These are phyloP conservation scores for Scenedesmus sp. DNA, from an alignment of 163 green algal species.

Conservation along the genomic window DNA sequence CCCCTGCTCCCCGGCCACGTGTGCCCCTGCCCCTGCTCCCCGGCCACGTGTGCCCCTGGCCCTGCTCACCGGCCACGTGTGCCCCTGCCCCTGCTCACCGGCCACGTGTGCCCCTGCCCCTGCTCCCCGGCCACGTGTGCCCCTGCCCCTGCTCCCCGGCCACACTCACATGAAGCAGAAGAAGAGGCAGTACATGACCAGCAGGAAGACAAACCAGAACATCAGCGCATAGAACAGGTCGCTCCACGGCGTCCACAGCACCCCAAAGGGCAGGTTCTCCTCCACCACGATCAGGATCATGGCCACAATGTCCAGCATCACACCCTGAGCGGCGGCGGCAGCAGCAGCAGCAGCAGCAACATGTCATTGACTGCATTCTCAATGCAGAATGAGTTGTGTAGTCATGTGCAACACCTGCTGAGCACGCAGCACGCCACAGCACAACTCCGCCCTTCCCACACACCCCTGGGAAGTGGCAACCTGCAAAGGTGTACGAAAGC, in stretches of 20 bases:
- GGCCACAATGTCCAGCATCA: conserved; percentile 78
- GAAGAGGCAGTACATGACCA: conserved; percentile 78
- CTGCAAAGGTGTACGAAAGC: too few species aligned
- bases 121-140: background rate
- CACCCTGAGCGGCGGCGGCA: conserved; percentile 58
- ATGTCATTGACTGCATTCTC: background rate
- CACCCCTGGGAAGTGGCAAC: too few species aligned
- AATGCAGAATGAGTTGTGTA: background rate
- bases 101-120: too few species aligned
- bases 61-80: too few species aligned
- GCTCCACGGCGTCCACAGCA: conserved; percentile 74
- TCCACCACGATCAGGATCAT: conserved; percentile 79
- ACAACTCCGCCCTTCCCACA: too few species aligned
- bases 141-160: background rate
- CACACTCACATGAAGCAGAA: conserved; percentile 78
- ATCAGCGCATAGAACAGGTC: conserved; percentile 75
- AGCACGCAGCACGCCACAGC: too few species aligned
- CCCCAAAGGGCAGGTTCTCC: conserved; percentile 75
- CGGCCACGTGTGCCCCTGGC: too few species aligned
- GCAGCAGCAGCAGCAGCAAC: conserved; percentile 37
- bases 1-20: background rate
- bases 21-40: too few species aligned
- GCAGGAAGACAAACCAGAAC: conserved; percentile 80
- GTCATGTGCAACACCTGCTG: too few species aligned
- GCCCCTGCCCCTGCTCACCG: too few species aligned